Evolutionary conservation across 2,329 filamentous ascomycete genomes (phyloP).

Genomic region (Talaromyces sp.): DNA sequence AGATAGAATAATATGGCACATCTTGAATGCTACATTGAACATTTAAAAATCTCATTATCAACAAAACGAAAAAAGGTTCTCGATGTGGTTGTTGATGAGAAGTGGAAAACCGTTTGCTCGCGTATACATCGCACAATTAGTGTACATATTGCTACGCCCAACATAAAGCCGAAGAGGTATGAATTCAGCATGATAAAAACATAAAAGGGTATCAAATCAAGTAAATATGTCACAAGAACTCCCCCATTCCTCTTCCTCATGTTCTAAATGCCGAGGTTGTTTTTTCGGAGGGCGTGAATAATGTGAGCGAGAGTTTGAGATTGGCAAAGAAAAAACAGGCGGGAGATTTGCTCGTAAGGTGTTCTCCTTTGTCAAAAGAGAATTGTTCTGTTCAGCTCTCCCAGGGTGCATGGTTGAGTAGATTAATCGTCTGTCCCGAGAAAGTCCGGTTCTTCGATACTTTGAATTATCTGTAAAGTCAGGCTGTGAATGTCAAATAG

Average conservation of each 20-base stretch:
- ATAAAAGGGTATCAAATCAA: conserved; percentile 14
- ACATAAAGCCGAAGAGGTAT: not conserved
- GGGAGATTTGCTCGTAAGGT: conserved; percentile 31
- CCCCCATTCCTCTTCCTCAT: conserved; percentile 33
- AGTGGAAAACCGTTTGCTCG: not conserved
- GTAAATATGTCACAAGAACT: conserved; percentile 24
- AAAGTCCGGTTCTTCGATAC: conserved; percentile 16
- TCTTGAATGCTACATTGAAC: not conserved
- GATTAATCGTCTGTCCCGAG: conserved; percentile 22
- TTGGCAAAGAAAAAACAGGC: not conserved
- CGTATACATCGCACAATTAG: not conserved
- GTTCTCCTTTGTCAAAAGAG: conserved; percentile 1
- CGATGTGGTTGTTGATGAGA: not conserved
- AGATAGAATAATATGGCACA: not conserved
- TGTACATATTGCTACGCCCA: not conserved
- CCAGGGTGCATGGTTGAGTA: conserved; percentile 24
- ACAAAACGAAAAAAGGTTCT: not conserved
- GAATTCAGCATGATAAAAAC: conserved; percentile 1
- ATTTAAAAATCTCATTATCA: not conserved
- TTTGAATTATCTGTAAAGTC: conserved; percentile 33
- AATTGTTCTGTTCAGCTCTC: not conserved
- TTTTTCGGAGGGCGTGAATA: not conserved
- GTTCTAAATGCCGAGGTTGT: not conserved
- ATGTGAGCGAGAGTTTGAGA: not conserved
- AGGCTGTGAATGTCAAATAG: conserved; percentile 4